phyloP scores from a whole-genome alignment of 1,139 yeast species.

The Taphrina confusa region DNA sequence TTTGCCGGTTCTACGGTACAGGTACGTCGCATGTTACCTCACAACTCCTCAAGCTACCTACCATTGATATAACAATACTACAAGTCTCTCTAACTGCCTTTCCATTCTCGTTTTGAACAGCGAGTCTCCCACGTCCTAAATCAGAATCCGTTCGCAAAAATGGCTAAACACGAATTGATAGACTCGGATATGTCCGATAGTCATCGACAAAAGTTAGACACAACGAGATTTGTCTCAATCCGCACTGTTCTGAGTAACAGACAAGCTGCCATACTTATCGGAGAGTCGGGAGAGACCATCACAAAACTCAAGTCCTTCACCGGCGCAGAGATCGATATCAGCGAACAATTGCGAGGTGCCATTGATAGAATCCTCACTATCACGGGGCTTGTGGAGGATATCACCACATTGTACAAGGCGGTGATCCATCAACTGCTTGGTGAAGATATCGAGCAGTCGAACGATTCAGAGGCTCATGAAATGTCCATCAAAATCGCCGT shows the following conservation, averaged over 20 bases:
- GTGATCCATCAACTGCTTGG: slow-evolving; percentile 2
- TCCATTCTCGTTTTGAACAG: too few species aligned
- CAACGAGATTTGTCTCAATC: slow-evolving; percentile 37
- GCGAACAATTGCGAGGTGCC: slow-evolving; percentile 71
- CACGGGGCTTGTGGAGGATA: slow-evolving; percentile 74
- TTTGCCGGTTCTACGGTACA: too few species aligned
- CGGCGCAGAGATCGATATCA: slow-evolving; percentile 68
- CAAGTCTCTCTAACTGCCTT: too few species aligned
- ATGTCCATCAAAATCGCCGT: slow-evolving; percentile 64
- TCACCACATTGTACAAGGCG: slow-evolving; percentile 54
- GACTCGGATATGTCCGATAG: slow-evolving; percentile 11
- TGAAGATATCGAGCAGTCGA: background rate
- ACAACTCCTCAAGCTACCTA: too few species aligned
- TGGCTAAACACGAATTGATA: slow-evolving; percentile 11
- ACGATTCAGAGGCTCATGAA: slow-evolving; percentile 55
- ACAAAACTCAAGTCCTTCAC: slow-evolving; percentile 61
- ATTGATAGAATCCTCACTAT: slow-evolving; percentile 78
- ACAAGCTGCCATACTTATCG: slow-evolving; percentile 40
- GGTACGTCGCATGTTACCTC: too few species aligned
- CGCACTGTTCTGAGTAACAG: slow-evolving; percentile 39
- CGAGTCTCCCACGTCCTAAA: slow-evolving; percentile 11
- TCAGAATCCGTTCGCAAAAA: background rate
- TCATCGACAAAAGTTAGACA: slow-evolving; percentile 31
- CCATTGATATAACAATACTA: too few species aligned
- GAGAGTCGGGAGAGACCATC: slow-evolving; percentile 35